These are phyloP conservation scores for Saccharomyces hybrid DNA, from an alignment of 1,139 yeast genomes.

Conservation along the genomic window DNA sequence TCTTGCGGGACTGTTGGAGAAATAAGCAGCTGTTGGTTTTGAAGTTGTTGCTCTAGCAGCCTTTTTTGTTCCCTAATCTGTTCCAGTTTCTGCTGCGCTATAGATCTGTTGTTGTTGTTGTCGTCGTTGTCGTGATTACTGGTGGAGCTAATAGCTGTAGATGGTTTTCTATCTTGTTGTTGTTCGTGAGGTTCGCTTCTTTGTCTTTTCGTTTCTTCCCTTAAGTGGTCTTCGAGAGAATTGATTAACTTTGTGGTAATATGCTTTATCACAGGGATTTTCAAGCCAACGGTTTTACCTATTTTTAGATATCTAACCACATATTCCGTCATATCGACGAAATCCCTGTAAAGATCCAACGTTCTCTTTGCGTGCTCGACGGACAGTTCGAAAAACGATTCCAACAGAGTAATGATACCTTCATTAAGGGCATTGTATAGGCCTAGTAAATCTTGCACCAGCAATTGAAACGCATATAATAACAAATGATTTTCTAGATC, in stretches of 20 bases:
- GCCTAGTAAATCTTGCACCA: slow-evolving; percentile 78
- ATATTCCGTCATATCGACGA: slow-evolving; percentile 78
- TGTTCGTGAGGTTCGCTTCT: neutral
- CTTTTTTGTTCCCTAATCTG: slow-evolving; percentile 27
- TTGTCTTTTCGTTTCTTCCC: slow-evolving; percentile 2
- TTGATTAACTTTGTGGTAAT: slow-evolving; percentile 94
- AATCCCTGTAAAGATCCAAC: slow-evolving; percentile 70
- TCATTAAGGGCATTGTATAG: slow-evolving; percentile 87
- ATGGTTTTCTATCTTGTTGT: slow-evolving; percentile 8
- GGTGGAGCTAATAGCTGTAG: slow-evolving; percentile 7
- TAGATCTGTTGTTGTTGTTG: slow-evolving; percentile 10
- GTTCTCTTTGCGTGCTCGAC: slow-evolving; percentile 82
- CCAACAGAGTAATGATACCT: slow-evolving; percentile 87
- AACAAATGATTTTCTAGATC: slow-evolving; percentile 73
- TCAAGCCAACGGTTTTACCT: slow-evolving; percentile 85
- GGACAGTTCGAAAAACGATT: slow-evolving; percentile 91
- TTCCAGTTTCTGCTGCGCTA: slow-evolving; percentile 24
- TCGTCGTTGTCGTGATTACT: slow-evolving; percentile 3
- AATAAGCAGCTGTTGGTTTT: slow-evolving; percentile 22
- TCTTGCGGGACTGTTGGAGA: slow-evolving; percentile 26
- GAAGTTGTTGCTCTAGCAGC: slow-evolving; percentile 25
- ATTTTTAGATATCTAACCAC: slow-evolving; percentile 82
- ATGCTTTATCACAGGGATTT: slow-evolving; percentile 92
- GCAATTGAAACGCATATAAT: slow-evolving; percentile 73
- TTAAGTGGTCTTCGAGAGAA: slow-evolving; percentile 71